These are phyloP conservation scores for Amaranthus cruentus DNA, from an alignment of 148 eudicot species.

Conservation along the genomic window DNA sequence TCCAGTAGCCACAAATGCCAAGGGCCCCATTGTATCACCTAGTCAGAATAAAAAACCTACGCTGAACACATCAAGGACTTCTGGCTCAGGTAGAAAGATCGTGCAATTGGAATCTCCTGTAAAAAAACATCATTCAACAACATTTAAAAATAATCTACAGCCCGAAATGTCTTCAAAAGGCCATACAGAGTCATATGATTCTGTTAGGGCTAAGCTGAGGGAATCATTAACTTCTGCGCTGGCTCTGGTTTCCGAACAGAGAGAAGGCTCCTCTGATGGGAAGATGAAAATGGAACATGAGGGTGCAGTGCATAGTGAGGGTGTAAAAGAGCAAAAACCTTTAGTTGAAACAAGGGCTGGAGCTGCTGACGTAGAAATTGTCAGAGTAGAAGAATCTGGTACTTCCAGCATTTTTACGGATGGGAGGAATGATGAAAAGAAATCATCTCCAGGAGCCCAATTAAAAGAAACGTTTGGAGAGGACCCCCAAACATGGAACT, in stretches of 20 bases:
- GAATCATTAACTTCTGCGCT: constrained; percentile 82
- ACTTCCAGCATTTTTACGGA: constrained; percentile 24
- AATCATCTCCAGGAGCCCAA: constrained; percentile 19
- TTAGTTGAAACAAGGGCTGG: constrained; percentile 16
- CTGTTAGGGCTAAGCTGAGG: constrained; percentile 85
- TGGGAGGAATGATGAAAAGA: constrained; percentile 24
- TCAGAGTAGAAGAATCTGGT: constrained; percentile 19
- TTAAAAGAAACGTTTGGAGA: constrained; percentile 22
- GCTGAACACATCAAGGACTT: constrained; percentile 24
- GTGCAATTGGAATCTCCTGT: constrained; percentile 40
- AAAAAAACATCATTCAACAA: constrained; percentile 43
- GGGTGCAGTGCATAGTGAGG: constrained; percentile 14
- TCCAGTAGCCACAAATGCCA: constrained; percentile 24
- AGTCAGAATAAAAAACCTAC: constrained; percentile 21
- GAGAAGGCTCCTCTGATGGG: constrained; percentile 28
- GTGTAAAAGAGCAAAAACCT: constrained; percentile 25
- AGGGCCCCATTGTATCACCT: constrained; percentile 22
- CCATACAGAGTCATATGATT: constrained; percentile 45
- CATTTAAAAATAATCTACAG: constrained; percentile 40
- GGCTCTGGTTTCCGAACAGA: constrained; percentile 50
- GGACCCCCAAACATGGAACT: constrained; percentile 33
- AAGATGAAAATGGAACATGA: constrained; percentile 23
- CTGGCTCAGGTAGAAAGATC: constrained; percentile 43
- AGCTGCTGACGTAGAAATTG: constrained; percentile 21
- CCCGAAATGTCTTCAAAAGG: constrained; percentile 40